A percentile compares a stretch with the other conserved stretches of the same genome.
Conservation (phyloP, 2,329 filamentous ascomycete species). For the Aquanectria penicillioides region DNA sequence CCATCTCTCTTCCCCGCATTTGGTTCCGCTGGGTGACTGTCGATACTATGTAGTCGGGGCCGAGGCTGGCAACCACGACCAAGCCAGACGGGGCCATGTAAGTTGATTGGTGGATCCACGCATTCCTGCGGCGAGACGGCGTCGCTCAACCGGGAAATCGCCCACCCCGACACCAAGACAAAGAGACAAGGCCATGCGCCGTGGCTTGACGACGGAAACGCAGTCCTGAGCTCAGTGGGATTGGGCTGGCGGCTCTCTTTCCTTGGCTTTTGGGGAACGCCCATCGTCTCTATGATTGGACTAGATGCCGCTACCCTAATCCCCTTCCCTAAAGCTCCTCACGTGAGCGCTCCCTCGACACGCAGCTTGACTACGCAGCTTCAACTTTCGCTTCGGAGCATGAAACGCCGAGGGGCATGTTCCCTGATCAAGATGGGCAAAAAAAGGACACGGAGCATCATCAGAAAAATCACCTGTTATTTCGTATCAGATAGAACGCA, state of each 20-base stretch:
- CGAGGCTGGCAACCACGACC: not conserved
- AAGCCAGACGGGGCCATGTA: slow-evolving; percentile 33
- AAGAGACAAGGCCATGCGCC: not conserved
- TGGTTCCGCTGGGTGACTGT: not conserved
- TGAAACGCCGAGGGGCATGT: not conserved
- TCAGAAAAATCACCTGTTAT: not conserved
- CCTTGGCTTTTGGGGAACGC: not conserved
- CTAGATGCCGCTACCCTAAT: no score
- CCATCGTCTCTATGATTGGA: not conserved
- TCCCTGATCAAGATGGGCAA: not conserved
- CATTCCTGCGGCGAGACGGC: slow-evolving; percentile 20
- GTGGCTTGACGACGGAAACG: slow-evolving; percentile 9
- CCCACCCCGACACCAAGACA: not conserved
- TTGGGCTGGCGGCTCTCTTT: not conserved
- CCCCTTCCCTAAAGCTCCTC: no score
- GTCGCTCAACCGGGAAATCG: slow-evolving; percentile 10
- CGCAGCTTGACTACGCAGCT: not conserved
- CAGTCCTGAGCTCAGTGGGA: not conserved
- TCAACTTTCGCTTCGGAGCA: not conserved
- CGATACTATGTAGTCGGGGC: no score
- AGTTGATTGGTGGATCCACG: slow-evolving; percentile 41
- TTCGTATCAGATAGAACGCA: not conserved
- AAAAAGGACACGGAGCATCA: not conserved
- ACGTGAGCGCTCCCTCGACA: not conserved
- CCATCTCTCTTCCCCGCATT: not conserved